phyloP scores from a whole-genome alignment of 2,329 filamentous ascomycete genomes.

The Trichoderma sp. region DNA sequence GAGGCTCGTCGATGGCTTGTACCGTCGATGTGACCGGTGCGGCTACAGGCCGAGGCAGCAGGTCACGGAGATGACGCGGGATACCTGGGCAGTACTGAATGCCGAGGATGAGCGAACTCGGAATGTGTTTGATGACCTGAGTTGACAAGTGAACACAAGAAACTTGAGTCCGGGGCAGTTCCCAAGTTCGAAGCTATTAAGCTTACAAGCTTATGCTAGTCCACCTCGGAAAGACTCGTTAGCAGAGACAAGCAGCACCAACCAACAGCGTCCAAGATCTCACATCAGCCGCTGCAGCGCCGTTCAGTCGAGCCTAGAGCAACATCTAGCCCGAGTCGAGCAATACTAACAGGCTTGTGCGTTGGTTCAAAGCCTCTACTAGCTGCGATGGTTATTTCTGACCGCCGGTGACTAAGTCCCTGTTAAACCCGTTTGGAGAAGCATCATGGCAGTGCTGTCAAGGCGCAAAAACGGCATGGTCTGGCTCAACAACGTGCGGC shows the following conservation, averaged over 20 bases:
- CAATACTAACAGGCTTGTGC: neutral
- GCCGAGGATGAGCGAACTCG: neutral
- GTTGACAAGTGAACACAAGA: no score
- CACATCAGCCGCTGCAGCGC: slow-evolving; percentile 2
- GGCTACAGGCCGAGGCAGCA: neutral
- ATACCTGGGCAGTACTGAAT: neutral
- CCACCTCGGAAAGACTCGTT: no score
- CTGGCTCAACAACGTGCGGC: slow-evolving; percentile 1
- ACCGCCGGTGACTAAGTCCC: neutral
- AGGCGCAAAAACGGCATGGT: slow-evolving; percentile 2
- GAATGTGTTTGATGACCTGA: no score
- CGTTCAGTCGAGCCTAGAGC: no score
- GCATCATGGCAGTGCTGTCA: slow-evolving; percentile 8
- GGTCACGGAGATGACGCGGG: neutral
- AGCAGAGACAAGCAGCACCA: neutral
- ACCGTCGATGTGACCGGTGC: neutral
- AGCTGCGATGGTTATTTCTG: slow-evolving; percentile 2
- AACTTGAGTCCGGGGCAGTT: no score
- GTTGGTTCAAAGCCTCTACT: slow-evolving; percentile 5
- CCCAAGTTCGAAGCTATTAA: no score
- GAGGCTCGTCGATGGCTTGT: neutral
- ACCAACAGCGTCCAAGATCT: slow-evolving; percentile 4
- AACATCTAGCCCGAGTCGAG: neutral
- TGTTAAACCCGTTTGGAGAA: no score
- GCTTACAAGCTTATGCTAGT: no score